Percentiles rank a stretch among this genome's conserved stretches.
phyloP scores from a whole-genome alignment of 1,284 basidiomycete species.

The Sanguinoderma infundibulare region DNA sequence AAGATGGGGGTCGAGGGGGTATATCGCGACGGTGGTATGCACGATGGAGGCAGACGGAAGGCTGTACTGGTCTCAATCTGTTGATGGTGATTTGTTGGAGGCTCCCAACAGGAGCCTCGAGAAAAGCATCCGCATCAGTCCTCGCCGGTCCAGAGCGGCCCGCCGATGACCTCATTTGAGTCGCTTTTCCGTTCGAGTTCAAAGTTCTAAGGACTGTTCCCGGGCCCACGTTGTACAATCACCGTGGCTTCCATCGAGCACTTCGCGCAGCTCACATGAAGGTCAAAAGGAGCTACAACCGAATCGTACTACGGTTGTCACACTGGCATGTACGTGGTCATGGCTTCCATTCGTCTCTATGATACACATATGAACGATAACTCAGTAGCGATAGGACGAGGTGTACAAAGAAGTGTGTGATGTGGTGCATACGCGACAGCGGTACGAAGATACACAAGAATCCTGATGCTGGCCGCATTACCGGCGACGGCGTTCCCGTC shows the following conservation, averaged over 20 bases:
- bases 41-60: background rate
- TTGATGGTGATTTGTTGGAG: conserved; percentile 3
- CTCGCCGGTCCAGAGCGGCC: background rate
- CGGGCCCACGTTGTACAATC: too few relatives aligned
- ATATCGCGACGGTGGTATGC: background rate
- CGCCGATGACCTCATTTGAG: background rate
- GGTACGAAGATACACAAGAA: background rate
- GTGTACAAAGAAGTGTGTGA: too few relatives aligned
- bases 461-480: too few relatives aligned
- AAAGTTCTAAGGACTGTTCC: too few relatives aligned
- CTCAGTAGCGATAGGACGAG: too few relatives aligned
- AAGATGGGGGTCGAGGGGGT: background rate
- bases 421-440: background rate
- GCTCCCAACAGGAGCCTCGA: background rate
- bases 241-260: too few relatives aligned
- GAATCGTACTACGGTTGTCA: too few relatives aligned
- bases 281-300: too few relatives aligned
- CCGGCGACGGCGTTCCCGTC: background rate
- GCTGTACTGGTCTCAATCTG: background rate
- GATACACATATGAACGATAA: too few relatives aligned
- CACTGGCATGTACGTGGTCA: too few relatives aligned
- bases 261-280: too few relatives aligned
- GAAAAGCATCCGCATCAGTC: conserved; percentile 1
- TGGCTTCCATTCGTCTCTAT: too few relatives aligned
- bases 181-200: background rate